Evolutionary conservation across 2,329 filamentous ascomycete species (phyloP), one percentile per base, ranked within the genome.

Genomic region (Gremmenia infestans): DNA sequence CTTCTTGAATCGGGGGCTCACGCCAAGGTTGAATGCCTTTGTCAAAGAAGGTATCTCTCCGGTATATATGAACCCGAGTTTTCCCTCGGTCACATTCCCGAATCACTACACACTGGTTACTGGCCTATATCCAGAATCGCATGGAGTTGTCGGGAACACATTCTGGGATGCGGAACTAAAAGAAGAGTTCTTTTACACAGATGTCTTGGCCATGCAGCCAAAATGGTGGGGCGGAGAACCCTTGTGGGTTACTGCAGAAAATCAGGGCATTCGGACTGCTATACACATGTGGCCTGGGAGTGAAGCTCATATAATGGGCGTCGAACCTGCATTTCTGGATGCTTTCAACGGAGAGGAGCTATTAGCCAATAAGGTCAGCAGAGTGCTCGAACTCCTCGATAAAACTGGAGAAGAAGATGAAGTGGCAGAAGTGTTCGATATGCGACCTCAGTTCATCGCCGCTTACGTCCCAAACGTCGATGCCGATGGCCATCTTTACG

Each of bases 251-350:
- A 95, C 93, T 1, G 93, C 93, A 5, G 94, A 97, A 74, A 83
- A 82, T 55, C 87, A 91, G 63, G 88, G 88, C 5, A 78, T 95
- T 35, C 82, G 83, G 55, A 85, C 86, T 32, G 94, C 91, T 0
- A 85, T 99, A 25, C 94, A 99, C 71, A 99, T 99, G 94, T 99
- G 94, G 94, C 94, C 94, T 1, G 94, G 94, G 2, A 95, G 89
- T 45, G 94, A 99, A 73, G 92, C 92, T 5, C 86, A 91, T 70
- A 88, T 96, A 58, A 78, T 83, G 12, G 77, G 80, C n/a, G 76
- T 86, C 17, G 85, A 92, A 60, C 90, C 92, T 2, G 86, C 83
- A 9, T 90, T 90, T 66, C 71, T 97, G 49, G 94, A 97, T 74
- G 87, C 85, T 65, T 99, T 82, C 74, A 93, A 96, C 63, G 86